Evolutionary conservation across 805 yeast genomes (phyloP).

Genomic region (Lipomyces starkeyi): DNA sequence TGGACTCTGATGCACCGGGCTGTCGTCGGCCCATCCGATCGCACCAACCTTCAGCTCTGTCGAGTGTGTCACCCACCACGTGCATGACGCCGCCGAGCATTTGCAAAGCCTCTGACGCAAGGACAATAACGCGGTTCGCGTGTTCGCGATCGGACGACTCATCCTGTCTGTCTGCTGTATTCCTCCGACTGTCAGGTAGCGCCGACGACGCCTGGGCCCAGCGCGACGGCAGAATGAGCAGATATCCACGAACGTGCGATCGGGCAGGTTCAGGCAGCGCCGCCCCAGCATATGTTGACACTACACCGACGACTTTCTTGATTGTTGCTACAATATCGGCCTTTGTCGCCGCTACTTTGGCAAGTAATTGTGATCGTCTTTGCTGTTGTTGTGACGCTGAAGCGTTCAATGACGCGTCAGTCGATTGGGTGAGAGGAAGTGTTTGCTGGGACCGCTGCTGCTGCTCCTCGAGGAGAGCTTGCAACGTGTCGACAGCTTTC

Average conservation of each 20-base stretch:
- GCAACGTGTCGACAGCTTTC: constrained; percentile 67
- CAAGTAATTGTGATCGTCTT: constrained; percentile 37
- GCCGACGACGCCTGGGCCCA: constrained; percentile 59
- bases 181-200: constrained; percentile 18
- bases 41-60: constrained; percentile 84
- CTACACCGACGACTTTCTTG: constrained; percentile 81
- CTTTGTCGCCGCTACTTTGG: constrained; percentile 54
- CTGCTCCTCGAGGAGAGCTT: constrained; percentile 54
- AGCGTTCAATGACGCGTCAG: constrained; percentile 29
- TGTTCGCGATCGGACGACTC: constrained; percentile 41
- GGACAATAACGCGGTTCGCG: constrained; percentile 74
- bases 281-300: constrained; percentile 81
- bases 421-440: constrained; percentile 36
- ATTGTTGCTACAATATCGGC: constrained; percentile 88
- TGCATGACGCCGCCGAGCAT: constrained; percentile 82
- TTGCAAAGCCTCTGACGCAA: constrained; percentile 88
- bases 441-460: constrained; percentile 42
- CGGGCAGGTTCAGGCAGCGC: constrained; percentile 80
- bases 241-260: constrained; percentile 76
- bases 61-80: constrained; percentile 84
- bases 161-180: not conserved
- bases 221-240: constrained; percentile 74
- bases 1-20: not conserved
- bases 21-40: constrained; percentile 44
- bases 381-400: constrained; percentile 20